Evolutionary conservation across 2,329 filamentous ascomycete genomes (phyloP).

Genomic region (Ploettnerulaceae sp.): DNA sequence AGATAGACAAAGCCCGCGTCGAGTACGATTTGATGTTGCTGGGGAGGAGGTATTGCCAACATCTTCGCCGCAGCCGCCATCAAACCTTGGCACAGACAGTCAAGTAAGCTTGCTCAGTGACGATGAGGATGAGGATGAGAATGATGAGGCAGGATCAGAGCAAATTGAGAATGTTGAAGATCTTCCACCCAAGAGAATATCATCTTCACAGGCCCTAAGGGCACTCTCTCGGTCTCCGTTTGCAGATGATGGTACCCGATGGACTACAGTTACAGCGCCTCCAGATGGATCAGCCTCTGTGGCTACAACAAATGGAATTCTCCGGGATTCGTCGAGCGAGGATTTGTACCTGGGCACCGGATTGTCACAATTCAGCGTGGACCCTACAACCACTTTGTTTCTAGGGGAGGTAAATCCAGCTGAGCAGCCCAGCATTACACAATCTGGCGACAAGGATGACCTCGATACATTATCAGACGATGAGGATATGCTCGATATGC

Average conservation of each 20-base stretch:
- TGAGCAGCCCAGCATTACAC: neutral
- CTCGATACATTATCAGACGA: constrained; percentile 19
- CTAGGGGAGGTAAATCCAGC: neutral
- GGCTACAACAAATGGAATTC: constrained; percentile 15
- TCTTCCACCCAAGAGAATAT: constrained; percentile 48
- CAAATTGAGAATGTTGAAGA: constrained; percentile 35
- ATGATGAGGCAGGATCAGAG: constrained; percentile 33
- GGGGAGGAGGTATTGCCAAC: constrained; percentile 58
- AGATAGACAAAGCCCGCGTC: constrained; percentile 46
- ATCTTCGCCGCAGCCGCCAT: constrained; percentile 41
- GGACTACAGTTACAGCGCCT: constrained; percentile 32
- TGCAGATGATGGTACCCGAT: constrained; percentile 40
- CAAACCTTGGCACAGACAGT: constrained; percentile 16
- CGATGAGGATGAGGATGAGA: constrained; percentile 31
- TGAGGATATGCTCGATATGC: constrained; percentile 28
- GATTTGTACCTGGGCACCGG: constrained; percentile 12
- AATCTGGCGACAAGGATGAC: neutral
- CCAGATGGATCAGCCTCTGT: constrained; percentile 33
- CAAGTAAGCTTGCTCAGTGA: constrained; percentile 14
- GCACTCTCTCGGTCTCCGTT: constrained; percentile 47
- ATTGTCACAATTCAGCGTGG: constrained; percentile 9
- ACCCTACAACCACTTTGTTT: neutral
- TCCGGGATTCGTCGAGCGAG: constrained; percentile 20
- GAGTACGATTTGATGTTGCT: constrained; percentile 58
- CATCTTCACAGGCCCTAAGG: constrained; percentile 50